Conservation (phyloP, 2,329 filamentous ascomycete species). For the Cyphellophora europaea region DNA sequence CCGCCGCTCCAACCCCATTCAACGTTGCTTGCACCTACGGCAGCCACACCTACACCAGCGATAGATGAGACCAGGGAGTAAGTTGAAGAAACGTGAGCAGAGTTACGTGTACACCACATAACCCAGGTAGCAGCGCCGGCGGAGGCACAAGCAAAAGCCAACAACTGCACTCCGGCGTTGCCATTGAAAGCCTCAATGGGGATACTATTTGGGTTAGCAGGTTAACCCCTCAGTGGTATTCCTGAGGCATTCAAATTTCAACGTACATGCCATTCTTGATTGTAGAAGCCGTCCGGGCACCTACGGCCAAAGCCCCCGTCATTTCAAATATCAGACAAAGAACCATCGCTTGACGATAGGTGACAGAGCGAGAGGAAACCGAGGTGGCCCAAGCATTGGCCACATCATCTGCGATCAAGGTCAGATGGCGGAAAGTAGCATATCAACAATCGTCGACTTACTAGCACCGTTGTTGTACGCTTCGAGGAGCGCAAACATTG, state of each 20-base stretch:
- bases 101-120: constrained; percentile 70
- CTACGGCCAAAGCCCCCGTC: constrained; percentile 57
- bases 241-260: too few relatives aligned
- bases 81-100: constrained; percentile 63
- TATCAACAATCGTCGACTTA: too few relatives aligned
- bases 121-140: constrained; percentile 63
- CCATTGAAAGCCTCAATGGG: constrained; percentile 48
- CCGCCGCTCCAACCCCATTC: constrained; percentile 63
- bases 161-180: constrained; percentile 58
- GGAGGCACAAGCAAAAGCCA: constrained; percentile 56
- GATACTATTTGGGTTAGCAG: constrained; percentile 49
- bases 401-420: constrained; percentile 83
- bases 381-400: constrained; percentile 76
- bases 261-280: constrained; percentile 55
- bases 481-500: constrained; percentile 65
- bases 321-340: constrained; percentile 60
- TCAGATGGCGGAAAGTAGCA: too few relatives aligned
- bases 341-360: constrained; percentile 61
- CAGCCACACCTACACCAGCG: constrained; percentile 60
- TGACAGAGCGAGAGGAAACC: constrained; percentile 66
- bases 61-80: constrained; percentile 63
- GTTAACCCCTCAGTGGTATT: not conserved
- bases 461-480: constrained; percentile 73
- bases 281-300: constrained; percentile 61
- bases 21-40: constrained; percentile 51